Conservation (phyloP, 106 monocot species). For the Amphibolis antarctica region DNA sequence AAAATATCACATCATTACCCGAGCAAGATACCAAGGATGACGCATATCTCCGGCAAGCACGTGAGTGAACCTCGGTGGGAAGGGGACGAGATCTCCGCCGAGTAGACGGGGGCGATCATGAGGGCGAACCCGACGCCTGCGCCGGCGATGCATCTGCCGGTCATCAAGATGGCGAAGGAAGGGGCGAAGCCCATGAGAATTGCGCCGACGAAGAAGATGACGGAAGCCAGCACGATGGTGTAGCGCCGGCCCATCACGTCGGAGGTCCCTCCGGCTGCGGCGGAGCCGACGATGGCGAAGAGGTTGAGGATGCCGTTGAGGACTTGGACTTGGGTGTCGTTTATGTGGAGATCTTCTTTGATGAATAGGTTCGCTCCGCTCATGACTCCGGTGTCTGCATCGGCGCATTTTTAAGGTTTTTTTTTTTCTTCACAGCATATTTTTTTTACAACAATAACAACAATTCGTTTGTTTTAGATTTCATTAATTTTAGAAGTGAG, state of each 20-base stretch:
- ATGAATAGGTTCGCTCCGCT: slow-evolving; percentile 9
- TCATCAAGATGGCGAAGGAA: slow-evolving; percentile 1
- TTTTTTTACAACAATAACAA: neutral
- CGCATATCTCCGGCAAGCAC: slow-evolving; percentile 31
- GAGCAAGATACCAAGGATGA: slow-evolving; percentile 30
- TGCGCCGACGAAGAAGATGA: slow-evolving; percentile 7
- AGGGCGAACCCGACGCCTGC: slow-evolving; percentile 11
- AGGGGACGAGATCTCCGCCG: slow-evolving; percentile 25
- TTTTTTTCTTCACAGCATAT: neutral
- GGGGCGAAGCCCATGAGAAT: slow-evolving; percentile 8
- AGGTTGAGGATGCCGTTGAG: slow-evolving; percentile 13
- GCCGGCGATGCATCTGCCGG: slow-evolving; percentile 8
- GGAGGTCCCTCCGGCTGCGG: slow-evolving; percentile 4
- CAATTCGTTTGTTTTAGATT: no score
- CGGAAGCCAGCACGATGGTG: slow-evolving; percentile 6
- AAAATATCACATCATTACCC: no score
- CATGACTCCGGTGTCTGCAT: slow-evolving; percentile 13
- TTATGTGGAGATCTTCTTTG: slow-evolving; percentile 7
- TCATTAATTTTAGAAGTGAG: no score
- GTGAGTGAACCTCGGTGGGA: slow-evolving; percentile 33
- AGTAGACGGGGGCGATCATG: slow-evolving; percentile 36
- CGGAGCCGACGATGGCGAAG: slow-evolving; percentile 6
- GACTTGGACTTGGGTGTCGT: slow-evolving; percentile 10
- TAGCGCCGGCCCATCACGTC: slow-evolving; percentile 7
- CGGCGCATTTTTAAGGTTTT: neutral